Percentiles rank a stretch among this genome's conserved stretches.
phyloP scores from a whole-genome alignment of 345 rosid genomes.

The Arabis alpina region DNA sequence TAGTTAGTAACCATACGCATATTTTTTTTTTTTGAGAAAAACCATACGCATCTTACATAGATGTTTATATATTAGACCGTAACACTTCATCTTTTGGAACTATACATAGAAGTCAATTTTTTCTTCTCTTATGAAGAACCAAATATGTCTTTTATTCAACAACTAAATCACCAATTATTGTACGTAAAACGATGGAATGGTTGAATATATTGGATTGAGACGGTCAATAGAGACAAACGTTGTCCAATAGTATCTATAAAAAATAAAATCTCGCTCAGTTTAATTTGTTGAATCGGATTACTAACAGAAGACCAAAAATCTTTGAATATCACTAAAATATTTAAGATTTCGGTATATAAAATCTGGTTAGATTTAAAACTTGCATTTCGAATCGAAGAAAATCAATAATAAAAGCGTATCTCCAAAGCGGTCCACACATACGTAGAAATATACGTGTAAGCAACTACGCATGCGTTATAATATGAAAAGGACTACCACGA shows the following conservation, averaged over 20 bases:
- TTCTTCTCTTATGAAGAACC: neutral
- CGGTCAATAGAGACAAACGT: neutral
- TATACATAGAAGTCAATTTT: constrained; percentile 15
- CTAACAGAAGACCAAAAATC: neutral
- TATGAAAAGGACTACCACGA: constrained; percentile 28
- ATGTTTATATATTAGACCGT: too few species aligned
- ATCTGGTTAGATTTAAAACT: neutral
- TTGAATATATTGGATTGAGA: neutral
- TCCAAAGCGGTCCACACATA: constrained; percentile 14
- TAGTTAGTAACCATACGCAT: too few species aligned
- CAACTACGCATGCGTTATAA: constrained; percentile 31
- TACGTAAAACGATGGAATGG: neutral
- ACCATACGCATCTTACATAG: too few species aligned
- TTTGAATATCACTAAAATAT: neutral
- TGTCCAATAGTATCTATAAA: neutral
- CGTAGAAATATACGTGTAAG: constrained; percentile 22
- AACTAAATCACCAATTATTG: constrained; percentile 13
- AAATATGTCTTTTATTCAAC: constrained; percentile 11
- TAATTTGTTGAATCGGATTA: constrained; percentile 3
- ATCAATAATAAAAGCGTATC: neutral
- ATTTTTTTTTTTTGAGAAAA: too few species aligned
- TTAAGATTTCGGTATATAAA: neutral
- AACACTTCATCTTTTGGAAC: constrained; percentile 19
- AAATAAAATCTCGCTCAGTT: neutral
- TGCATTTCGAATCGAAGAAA: neutral